Evolutionary conservation across 768 basidiomycete genomes (phyloP).

Genomic region (Podaxis rugospora): DNA sequence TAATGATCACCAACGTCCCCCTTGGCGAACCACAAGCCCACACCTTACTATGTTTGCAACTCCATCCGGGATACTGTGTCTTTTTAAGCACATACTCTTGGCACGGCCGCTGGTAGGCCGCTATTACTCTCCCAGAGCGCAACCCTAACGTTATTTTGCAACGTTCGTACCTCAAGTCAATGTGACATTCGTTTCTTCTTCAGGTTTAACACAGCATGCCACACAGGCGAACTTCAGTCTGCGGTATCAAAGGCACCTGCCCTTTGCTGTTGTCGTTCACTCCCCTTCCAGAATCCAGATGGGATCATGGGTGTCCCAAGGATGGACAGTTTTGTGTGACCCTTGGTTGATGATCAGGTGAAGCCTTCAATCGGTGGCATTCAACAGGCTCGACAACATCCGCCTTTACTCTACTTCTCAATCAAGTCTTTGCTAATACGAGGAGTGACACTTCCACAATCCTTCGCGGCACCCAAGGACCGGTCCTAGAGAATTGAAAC

Average conservation of each 20-base stretch:
- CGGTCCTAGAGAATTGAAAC: background rate
- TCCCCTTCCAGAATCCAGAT: background rate
- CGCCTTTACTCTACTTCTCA: background rate
- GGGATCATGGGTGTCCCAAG: background rate
- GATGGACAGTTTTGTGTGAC: background rate
- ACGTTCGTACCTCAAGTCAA: background rate
- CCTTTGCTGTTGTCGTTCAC: background rate
- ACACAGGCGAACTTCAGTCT: background rate
- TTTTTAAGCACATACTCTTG: background rate
- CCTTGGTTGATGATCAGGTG: background rate
- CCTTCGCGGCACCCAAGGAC: background rate
- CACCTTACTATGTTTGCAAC: background rate
- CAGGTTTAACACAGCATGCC: background rate
- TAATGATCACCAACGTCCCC: background rate
- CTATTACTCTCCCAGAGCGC: background rate
- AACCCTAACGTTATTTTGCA: background rate
- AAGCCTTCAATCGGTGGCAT: background rate
- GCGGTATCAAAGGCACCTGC: background rate
- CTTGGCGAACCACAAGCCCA: conserved; percentile 1
- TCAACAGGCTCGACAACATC: background rate
- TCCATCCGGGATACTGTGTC: background rate
- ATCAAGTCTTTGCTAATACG: background rate
- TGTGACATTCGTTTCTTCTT: background rate
- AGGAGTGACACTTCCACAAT: background rate
- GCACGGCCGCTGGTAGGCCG: background rate